Evolutionary conservation across 2,329 filamentous ascomycete genomes (phyloP).

Genomic region (Dactylellina parvicollis): DNA sequence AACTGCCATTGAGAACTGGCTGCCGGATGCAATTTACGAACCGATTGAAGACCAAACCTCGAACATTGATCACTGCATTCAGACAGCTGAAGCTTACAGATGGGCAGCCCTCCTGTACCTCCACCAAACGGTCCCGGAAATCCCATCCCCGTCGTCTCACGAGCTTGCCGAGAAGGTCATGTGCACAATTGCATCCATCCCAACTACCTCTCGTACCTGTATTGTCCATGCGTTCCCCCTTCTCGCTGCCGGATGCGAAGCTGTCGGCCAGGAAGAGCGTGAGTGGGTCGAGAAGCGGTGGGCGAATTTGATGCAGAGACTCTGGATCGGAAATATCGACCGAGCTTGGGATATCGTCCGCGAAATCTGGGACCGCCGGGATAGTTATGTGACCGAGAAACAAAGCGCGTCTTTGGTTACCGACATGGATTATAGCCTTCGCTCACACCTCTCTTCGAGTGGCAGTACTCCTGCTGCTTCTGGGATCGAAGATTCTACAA

Average conservation of each 20-base stretch:
- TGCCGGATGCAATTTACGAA: constrained; percentile 69
- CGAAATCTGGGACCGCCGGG: constrained; percentile 74
- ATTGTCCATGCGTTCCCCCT: constrained; percentile 77
- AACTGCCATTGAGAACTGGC: constrained; percentile 70
- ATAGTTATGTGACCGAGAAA: constrained; percentile 61
- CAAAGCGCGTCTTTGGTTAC: constrained; percentile 59
- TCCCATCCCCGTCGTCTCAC: constrained; percentile 69
- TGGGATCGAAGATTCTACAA: constrained; percentile 45
- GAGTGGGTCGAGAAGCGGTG: constrained; percentile 73
- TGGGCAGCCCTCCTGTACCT: constrained; percentile 74
- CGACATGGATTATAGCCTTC: constrained; percentile 61
- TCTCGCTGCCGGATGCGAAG: constrained; percentile 74
- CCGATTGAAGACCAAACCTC: constrained; percentile 71
- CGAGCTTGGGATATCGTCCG: constrained; percentile 72
- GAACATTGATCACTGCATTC: constrained; percentile 70
- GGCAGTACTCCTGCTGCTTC: constrained; percentile 47
- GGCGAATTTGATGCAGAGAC: constrained; percentile 69
- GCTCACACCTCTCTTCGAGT: constrained; percentile 54
- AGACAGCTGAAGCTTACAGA: constrained; percentile 73
- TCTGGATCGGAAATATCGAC: constrained; percentile 75
- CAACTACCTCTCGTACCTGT: constrained; percentile 70
- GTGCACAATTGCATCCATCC: constrained; percentile 71
- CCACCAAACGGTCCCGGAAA: constrained; percentile 74
- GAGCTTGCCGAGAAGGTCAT: constrained; percentile 72
- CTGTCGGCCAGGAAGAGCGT: constrained; percentile 69